phyloP scores from a whole-genome alignment of 805 yeast genomes.

The Schwanniomyces occidentalis region DNA sequence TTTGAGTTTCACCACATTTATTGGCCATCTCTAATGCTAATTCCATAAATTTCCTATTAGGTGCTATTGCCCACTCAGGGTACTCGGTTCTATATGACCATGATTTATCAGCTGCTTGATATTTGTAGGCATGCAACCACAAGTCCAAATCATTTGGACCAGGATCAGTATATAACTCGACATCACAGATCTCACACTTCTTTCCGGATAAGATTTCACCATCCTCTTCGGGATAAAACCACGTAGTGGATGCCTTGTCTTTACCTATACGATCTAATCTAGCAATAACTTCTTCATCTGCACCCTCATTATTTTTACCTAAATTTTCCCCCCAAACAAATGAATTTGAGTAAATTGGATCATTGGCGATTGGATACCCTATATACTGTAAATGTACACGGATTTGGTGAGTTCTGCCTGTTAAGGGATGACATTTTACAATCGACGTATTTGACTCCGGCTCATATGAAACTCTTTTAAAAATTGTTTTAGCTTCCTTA shows the following conservation, averaged over 20 bases:
- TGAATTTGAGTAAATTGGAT: constrained; percentile 79
- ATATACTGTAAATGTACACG: constrained; percentile 87
- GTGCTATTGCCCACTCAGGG: constrained; percentile 79
- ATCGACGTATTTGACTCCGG: constrained; percentile 55
- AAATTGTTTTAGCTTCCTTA: constrained; percentile 73
- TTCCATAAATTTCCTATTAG: constrained; percentile 64
- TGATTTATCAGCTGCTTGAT: constrained; percentile 54
- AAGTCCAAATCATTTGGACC: constrained; percentile 82
- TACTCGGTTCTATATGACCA: constrained; percentile 78
- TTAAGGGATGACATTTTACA: constrained; percentile 80
- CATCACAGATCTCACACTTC: constrained; percentile 64
- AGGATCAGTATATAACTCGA: constrained; percentile 81
- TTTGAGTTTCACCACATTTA: constrained; percentile 76
- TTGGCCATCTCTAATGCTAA: constrained; percentile 75
- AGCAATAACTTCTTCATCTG: constrained; percentile 46
- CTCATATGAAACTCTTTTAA: constrained; percentile 68
- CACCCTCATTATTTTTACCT: constrained; percentile 61
- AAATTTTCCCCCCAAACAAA: constrained; percentile 76
- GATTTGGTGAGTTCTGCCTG: constrained; percentile 96
- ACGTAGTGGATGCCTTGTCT: constrained; percentile 61
- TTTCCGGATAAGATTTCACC: constrained; percentile 70
- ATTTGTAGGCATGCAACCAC: constrained; percentile 89
- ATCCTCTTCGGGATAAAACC: constrained; percentile 56
- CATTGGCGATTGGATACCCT: constrained; percentile 47
- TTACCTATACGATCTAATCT: constrained; percentile 71